Evolutionary conservation across 2,329 filamentous ascomycete genomes (phyloP).

Genomic region (Ascochyta viciae-villosae): DNA sequence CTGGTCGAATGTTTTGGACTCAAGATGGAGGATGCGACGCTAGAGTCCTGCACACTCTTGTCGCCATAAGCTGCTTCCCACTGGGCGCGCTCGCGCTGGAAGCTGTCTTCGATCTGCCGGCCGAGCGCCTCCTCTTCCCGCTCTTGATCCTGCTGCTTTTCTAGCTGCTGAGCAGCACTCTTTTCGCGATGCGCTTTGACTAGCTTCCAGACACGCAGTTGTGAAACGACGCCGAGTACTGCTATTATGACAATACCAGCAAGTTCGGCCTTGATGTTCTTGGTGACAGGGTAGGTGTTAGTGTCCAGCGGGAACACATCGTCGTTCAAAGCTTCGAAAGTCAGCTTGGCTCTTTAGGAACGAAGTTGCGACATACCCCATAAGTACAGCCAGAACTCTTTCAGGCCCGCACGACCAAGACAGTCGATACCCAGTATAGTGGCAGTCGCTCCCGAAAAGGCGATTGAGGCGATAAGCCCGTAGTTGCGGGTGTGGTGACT

Average conservation of each 20-base stretch:
- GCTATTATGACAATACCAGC: conserved; percentile 78
- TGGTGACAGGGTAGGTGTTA: conserved; percentile 82
- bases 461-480: conserved; percentile 75
- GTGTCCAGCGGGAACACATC: conserved; percentile 78
- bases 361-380: conserved; percentile 65
- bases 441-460: conserved; percentile 82
- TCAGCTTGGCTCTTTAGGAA: conserved; percentile 20
- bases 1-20: conserved; percentile 45
- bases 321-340: conserved; percentile 69
- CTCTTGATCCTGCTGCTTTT: conserved; percentile 65
- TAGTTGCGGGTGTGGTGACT: conserved; percentile 79
- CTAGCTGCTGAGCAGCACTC: conserved; percentile 55
- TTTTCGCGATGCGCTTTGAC: conserved; percentile 64
- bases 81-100: conserved; percentile 65
- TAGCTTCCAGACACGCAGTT: conserved; percentile 85
- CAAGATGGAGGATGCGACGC: conserved; percentile 53
- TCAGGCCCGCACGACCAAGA: conserved; percentile 86
- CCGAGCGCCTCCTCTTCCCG: conserved; percentile 75
- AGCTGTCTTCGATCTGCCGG: conserved; percentile 68
- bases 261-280: conserved; percentile 84
- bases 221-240: conserved; percentile 79
- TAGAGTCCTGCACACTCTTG: conserved; percentile 60
- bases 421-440: conserved; percentile 87
- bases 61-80: conserved; percentile 84
- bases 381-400: conserved; percentile 95